Conservation (phyloP, 2,329 filamentous ascomycete species). For the Cercospora nicotianae region DNA sequence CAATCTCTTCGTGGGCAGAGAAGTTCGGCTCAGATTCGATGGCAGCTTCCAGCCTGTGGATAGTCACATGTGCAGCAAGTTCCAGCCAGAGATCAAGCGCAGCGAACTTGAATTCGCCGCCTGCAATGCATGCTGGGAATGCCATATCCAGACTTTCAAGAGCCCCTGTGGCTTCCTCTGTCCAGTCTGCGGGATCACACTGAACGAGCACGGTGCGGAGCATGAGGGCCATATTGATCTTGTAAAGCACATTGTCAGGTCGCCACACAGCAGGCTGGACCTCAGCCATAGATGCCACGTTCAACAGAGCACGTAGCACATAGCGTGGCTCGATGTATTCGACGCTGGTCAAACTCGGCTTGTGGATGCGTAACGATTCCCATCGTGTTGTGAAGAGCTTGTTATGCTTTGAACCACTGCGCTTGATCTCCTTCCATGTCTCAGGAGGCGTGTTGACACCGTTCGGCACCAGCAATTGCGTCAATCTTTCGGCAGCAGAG, state of each 20-base stretch:
- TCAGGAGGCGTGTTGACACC: constrained; percentile 29
- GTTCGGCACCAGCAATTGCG: constrained; percentile 32
- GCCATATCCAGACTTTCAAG: constrained; percentile 29
- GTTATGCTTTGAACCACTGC: constrained; percentile 41
- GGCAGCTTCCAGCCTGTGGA: constrained; percentile 28
- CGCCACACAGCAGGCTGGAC: constrained; percentile 37
- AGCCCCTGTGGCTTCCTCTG: constrained; percentile 33
- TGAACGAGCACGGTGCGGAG: constrained; percentile 41
- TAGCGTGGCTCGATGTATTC: constrained; percentile 45
- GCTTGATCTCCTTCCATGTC: constrained; percentile 36
- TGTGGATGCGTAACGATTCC: constrained; percentile 38
- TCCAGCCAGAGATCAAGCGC: constrained; percentile 29
- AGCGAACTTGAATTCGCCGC: constrained; percentile 20
- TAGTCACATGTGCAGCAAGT: constrained; percentile 33
- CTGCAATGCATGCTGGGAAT: constrained; percentile 31
- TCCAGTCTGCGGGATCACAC: constrained; percentile 32
- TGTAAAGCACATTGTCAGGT: constrained; percentile 46
- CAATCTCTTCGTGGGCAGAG: constrained; percentile 25
- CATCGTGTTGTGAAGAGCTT: constrained; percentile 42
- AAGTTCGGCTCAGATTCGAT: constrained; percentile 23
- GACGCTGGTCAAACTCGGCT: constrained; percentile 42
- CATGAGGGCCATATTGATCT: constrained; percentile 48
- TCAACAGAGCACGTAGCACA: constrained; percentile 44
- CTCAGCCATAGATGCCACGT: constrained; percentile 30
- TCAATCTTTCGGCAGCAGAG: constrained; percentile 32